Percentiles rank a stretch among this genome's conserved stretches.
Conservation (phyloP, 2,329 filamentous ascomycete species). For the Penicillium sp. region DNA sequence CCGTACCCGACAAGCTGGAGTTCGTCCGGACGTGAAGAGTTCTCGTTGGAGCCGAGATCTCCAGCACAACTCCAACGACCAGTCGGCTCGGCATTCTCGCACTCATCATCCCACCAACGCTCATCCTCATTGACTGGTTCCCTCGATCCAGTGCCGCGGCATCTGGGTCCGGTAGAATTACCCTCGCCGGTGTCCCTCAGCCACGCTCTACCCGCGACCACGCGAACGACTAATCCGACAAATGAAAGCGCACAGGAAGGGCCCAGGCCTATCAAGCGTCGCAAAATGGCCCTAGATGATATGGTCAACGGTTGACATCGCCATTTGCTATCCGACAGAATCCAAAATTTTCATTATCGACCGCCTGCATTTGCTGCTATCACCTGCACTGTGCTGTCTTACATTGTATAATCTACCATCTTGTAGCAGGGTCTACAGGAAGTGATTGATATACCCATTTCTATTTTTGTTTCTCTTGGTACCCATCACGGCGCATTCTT, state of each 20-base stretch:
- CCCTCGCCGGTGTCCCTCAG: slow-evolving; percentile 24
- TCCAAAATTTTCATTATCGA: neutral
- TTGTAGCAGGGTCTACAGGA: slow-evolving; percentile 30
- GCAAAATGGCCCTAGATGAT: slow-evolving; percentile 46
- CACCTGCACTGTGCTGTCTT: slow-evolving; percentile 22
- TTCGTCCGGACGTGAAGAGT: slow-evolving; percentile 29
- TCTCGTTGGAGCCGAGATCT: slow-evolving; percentile 26
- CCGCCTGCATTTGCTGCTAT: slow-evolving; percentile 1
- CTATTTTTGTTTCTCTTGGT: slow-evolving; percentile 6
- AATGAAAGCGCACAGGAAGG: slow-evolving; percentile 29
- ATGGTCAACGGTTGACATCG: slow-evolving; percentile 43
- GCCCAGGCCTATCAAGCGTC: slow-evolving; percentile 39
- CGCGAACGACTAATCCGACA: slow-evolving; percentile 20
- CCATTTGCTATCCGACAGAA: neutral
- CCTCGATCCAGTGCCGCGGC: slow-evolving; percentile 30
- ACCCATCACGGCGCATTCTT: slow-evolving; percentile 5
- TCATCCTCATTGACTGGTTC: slow-evolving; percentile 29
- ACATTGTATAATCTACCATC: slow-evolving; percentile 29
- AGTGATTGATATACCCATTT: slow-evolving; percentile 23
- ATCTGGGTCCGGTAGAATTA: slow-evolving; percentile 25
- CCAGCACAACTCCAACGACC: slow-evolving; percentile 24
- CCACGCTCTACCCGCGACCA: slow-evolving; percentile 22
- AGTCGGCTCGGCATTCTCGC: slow-evolving; percentile 34
- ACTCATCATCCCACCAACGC: slow-evolving; percentile 32
- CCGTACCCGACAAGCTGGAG: slow-evolving; percentile 37